Evolutionary conservation across 352 stramenopile species (phyloP).

Genomic region (Bremia lactucae): DNA sequence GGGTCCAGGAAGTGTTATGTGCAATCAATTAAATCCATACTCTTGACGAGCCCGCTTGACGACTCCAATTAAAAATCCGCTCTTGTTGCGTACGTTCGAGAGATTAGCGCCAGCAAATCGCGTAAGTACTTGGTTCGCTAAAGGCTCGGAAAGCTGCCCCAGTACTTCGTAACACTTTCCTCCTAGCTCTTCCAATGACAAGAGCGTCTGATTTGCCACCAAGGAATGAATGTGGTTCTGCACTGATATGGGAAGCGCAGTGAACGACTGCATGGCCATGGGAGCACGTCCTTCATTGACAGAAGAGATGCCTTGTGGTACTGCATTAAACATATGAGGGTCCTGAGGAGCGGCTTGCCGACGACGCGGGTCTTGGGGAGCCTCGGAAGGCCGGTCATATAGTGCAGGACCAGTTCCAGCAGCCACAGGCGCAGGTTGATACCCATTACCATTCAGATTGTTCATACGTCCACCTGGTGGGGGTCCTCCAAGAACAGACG

Average conservation of each 20-base stretch:
- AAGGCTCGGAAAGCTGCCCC: slow-evolving; percentile 52
- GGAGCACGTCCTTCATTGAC: slow-evolving; percentile 8
- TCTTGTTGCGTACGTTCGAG: slow-evolving; percentile 61
- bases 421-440: slow-evolving; percentile 13
- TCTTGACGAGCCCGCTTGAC: slow-evolving; percentile 72
- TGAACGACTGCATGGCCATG: slow-evolving; percentile 22
- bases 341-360: slow-evolving; percentile 16
- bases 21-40: slow-evolving; percentile 57
- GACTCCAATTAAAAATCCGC: slow-evolving; percentile 71
- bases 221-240: slow-evolving; percentile 60
- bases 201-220: slow-evolving; percentile 37
- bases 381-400: slow-evolving; percentile 28
- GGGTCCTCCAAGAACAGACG: slow-evolving; percentile 24
- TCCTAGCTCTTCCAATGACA: slow-evolving; percentile 60
- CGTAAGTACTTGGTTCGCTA: slow-evolving; percentile 66
- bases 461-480: slow-evolving; percentile 19
- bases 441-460: slow-evolving; percentile 9
- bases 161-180: slow-evolving; percentile 79
- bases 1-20: too few relatives aligned
- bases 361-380: slow-evolving; percentile 14
- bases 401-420: slow-evolving; percentile 9
- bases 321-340: slow-evolving; percentile 9
- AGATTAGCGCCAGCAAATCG: slow-evolving; percentile 68
- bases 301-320: slow-evolving; percentile 4
- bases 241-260: slow-evolving; percentile 41